phyloP scores from a whole-genome alignment of 306 rosid genomes.

The Lagenaria siceraria region DNA sequence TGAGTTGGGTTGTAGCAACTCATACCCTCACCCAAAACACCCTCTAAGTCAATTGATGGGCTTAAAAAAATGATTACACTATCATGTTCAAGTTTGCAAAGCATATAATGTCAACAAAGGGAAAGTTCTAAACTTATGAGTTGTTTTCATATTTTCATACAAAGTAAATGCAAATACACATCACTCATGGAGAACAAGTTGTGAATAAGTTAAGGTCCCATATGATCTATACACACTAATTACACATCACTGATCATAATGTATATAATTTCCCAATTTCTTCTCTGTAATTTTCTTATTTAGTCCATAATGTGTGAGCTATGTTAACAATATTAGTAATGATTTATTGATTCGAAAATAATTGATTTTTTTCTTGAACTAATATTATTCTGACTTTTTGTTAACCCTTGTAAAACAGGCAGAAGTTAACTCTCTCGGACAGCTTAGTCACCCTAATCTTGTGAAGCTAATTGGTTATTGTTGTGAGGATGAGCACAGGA shows the following conservation, averaged over 20 bases:
- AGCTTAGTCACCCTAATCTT: constrained; percentile 78
- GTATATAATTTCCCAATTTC: neutral
- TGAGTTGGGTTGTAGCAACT: no score
- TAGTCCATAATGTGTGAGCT: neutral
- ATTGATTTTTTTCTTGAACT: neutral
- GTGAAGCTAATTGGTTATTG: constrained; percentile 93
- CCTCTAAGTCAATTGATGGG: neutral
- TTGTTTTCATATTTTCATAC: neutral
- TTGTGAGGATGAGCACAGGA: constrained; percentile 92
- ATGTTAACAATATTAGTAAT: neutral
- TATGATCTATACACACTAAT: neutral
- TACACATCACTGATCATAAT: neutral
- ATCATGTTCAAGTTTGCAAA: neutral
- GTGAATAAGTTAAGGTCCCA: neutral
- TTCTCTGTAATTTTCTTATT: neutral
- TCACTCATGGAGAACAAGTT: neutral
- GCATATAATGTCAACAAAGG: neutral
- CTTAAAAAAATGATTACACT: neutral
- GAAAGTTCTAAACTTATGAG: neutral
- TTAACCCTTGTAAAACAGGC: constrained; percentile 42
- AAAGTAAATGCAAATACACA: neutral
- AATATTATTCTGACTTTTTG: neutral
- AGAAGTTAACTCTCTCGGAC: constrained; percentile 90
- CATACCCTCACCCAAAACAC: no score
- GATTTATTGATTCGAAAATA: neutral